Percentiles rank a stretch among this genome's conserved stretches.
These are phyloP conservation scores for Tremellales sp. DNA, from an alignment of 1,284 basidiomycete genomes.

Conservation along the genomic window DNA sequence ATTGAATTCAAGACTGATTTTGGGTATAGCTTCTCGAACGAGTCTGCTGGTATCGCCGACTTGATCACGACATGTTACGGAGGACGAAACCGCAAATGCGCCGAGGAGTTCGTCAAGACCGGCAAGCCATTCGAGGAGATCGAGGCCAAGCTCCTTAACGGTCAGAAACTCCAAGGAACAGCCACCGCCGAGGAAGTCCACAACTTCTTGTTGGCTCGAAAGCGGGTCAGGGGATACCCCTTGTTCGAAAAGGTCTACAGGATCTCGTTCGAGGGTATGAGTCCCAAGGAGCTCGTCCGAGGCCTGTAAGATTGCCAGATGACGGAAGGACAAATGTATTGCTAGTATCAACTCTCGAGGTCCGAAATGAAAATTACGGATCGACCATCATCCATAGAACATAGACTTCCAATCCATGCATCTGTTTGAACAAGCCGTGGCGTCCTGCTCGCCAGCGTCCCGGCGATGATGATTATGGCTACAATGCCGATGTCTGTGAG, in stretches of 20 bases:
- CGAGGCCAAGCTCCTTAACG: conserved; percentile 55
- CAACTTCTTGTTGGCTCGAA: conserved; percentile 53
- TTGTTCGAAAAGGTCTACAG: conserved; percentile 55
- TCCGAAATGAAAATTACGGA: no score
- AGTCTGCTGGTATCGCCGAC: conserved; percentile 58
- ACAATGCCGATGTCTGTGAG: no score
- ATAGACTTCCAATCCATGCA: no score
- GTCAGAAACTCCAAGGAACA: conserved; percentile 58
- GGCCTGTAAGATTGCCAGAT: conserved; percentile 28
- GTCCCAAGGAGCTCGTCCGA: conserved; percentile 34
- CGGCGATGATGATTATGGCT: no score
- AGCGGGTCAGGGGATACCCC: conserved; percentile 51
- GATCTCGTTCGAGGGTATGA: conserved; percentile 49
- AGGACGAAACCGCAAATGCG: conserved; percentile 57
- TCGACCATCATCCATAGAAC: no score
- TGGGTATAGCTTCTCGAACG: conserved; percentile 49
- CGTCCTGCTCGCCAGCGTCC: no score
- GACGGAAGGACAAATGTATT: background rate
- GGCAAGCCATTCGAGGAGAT: conserved; percentile 52
- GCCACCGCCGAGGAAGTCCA: conserved; percentile 54
- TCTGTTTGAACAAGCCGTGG: no score
- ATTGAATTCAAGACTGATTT: background rate
- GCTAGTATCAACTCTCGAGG: no score
- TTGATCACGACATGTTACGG: conserved; percentile 57
- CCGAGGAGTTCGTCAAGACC: conserved; percentile 40